A percentile compares a stretch with the other conserved stretches of the same genome.
Conservation (phyloP, 2,329 filamentous ascomycete genomes). For the Paecilomyces dactylethromorphus region DNA sequence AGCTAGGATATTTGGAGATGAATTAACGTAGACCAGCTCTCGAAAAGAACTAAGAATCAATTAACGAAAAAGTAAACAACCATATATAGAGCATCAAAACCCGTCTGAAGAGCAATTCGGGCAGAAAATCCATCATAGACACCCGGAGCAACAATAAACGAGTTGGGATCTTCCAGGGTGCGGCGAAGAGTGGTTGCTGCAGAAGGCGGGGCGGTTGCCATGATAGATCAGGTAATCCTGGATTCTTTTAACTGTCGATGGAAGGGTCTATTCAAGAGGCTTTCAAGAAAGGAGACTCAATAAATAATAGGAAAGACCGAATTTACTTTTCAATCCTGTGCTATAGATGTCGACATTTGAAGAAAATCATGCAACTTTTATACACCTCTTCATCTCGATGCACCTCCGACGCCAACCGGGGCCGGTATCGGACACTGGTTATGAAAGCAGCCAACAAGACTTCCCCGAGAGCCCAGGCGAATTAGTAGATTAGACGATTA, state of each 20-base stretch:
- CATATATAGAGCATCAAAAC: slow-evolving; percentile 48
- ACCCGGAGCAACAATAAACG: slow-evolving; percentile 41
- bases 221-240: background rate
- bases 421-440: background rate
- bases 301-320: background rate
- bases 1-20: background rate
- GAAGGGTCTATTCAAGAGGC: background rate
- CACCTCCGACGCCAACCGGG: background rate
- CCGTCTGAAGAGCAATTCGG: slow-evolving; percentile 41
- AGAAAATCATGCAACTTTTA: background rate
- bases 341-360: background rate
- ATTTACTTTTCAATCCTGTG: background rate
- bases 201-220: background rate
- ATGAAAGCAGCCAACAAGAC: background rate
- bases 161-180: background rate
- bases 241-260: background rate
- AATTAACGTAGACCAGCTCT: background rate
- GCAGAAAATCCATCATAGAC: slow-evolving; percentile 49
- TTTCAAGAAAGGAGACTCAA: too few species aligned
- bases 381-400: background rate
- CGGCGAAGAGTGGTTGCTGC: background rate
- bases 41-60: too few species aligned
- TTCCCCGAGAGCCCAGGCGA: background rate
- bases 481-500: background rate
- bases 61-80: slow-evolving; percentile 21